Conservation (phyloP, 2,329 filamentous ascomycete genomes). For the Penicillium corylophilum region DNA sequence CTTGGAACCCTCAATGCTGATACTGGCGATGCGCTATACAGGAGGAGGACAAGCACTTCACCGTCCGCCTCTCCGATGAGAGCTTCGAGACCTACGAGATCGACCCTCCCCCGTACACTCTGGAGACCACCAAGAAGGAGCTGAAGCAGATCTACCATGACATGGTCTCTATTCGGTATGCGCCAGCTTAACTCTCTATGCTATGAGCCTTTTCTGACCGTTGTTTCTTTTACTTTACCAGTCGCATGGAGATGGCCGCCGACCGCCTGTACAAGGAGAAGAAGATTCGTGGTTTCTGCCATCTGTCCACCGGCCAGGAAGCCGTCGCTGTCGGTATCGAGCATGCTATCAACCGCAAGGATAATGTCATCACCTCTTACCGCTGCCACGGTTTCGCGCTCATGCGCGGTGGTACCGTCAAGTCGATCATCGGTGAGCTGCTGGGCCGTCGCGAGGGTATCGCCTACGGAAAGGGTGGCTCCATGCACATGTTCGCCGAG, state of each 20-base stretch:
- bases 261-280: slow-evolving; percentile 99
- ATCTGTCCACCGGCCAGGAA: slow-evolving; percentile 96
- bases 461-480: slow-evolving; percentile 97
- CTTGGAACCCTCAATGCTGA: slow-evolving; percentile 21
- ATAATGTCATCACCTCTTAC: slow-evolving; percentile 97
- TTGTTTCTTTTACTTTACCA: slow-evolving; percentile 38
- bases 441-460: slow-evolving; percentile 95
- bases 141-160: slow-evolving; percentile 99
- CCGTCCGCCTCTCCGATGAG: slow-evolving; percentile 91
- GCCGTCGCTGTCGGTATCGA: slow-evolving; percentile 96
- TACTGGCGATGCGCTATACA: slow-evolving; percentile 39
- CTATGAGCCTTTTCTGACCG: slow-evolving; percentile 8
- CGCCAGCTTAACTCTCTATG: not conserved
- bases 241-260: slow-evolving; percentile 99
- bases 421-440: slow-evolving; percentile 93
- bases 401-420: slow-evolving; percentile 89
- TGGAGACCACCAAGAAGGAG: slow-evolving; percentile 95
- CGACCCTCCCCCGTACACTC: slow-evolving; percentile 89
- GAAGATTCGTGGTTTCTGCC: slow-evolving; percentile 99
- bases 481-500: slow-evolving; percentile 99
- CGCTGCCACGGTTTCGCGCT: slow-evolving; percentile 97
- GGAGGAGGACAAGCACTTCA: slow-evolving; percentile 93
- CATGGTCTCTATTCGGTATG: slow-evolving; percentile 92
- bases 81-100: slow-evolving; percentile 99
- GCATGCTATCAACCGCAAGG: slow-evolving; percentile 84